Conservation (phyloP, 306 rosid genomes). For the Hippophae tibetana region DNA sequence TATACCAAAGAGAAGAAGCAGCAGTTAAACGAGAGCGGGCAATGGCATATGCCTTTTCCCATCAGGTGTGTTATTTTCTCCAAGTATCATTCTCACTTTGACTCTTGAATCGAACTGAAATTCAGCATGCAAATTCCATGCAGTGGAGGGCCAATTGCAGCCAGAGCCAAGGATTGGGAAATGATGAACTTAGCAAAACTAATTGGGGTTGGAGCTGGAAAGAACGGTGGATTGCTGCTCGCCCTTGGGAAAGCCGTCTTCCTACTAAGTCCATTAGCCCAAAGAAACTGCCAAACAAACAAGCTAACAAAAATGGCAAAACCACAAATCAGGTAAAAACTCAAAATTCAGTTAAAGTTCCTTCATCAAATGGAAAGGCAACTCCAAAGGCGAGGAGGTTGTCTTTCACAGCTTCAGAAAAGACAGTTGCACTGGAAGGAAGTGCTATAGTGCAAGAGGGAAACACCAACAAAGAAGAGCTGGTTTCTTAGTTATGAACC, state of each 20-base stretch:
- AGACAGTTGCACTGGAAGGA: too few species aligned
- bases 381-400: too few species aligned
- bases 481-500: too few species aligned
- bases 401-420: too few species aligned
- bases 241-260: conserved; percentile 74
- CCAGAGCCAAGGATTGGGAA: conserved; percentile 57
- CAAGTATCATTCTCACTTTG: not conserved
- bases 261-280: conserved; percentile 29
- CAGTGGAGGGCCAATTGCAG: conserved; percentile 83
- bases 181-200: conserved; percentile 46
- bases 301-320: conserved; percentile 23
- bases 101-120: not conserved
- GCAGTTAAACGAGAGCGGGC: conserved; percentile 61
- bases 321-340: conserved; percentile 4
- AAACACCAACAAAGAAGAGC: too few species aligned
- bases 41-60: conserved; percentile 81
- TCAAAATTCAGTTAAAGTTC: too few species aligned
- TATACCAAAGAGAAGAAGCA: conserved; percentile 70
- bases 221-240: conserved; percentile 78
- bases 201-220: conserved; percentile 92
- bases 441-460: too few species aligned
- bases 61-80: conserved; percentile 42
- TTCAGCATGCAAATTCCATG: conserved; percentile 18
- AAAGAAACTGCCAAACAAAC: conserved; percentile 37
- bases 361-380: too few species aligned